Evolutionary conservation across 805 yeast genomes (phyloP).

Genomic region (Sugiyamaella chiloensis): DNA sequence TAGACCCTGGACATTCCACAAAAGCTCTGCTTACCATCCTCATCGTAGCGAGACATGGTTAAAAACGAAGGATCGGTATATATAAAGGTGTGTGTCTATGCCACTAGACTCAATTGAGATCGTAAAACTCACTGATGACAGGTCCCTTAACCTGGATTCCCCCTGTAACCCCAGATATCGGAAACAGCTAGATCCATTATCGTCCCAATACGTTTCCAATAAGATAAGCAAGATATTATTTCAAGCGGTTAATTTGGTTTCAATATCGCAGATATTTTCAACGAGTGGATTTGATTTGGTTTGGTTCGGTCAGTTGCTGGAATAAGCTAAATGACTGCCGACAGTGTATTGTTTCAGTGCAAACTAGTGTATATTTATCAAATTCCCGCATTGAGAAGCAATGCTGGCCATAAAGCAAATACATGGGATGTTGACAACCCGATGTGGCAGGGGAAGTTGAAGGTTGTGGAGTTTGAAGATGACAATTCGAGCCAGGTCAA

Average conservation of each 20-base stretch:
- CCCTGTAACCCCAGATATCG: background rate
- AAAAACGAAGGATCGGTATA: conserved; percentile 1
- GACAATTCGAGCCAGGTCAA: conserved; percentile 14
- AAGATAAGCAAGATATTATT: too few species aligned
- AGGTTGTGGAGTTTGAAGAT: conserved; percentile 29
- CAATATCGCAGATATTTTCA: too few species aligned
- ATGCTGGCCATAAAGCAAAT: conserved; percentile 27
- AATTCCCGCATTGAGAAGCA: conserved; percentile 31
- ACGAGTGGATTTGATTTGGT: too few species aligned
- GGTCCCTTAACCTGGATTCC: conserved; percentile 2
- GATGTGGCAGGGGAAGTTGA: conserved; percentile 37
- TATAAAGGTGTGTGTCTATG: too few species aligned
- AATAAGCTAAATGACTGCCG: conserved; percentile 6
- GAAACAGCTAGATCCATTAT: too few species aligned
- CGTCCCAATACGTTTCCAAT: too few species aligned
- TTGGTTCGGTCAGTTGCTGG: too few species aligned
- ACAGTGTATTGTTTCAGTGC: conserved; percentile 21
- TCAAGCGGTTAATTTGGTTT: too few species aligned
- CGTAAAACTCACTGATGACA: too few species aligned
- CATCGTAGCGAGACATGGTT: conserved; percentile 11
- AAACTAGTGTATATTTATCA: conserved; percentile 28
- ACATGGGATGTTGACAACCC: conserved; percentile 37
- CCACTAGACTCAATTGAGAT: too few species aligned
- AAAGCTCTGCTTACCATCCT: conserved; percentile 9
- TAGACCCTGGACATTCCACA: background rate